phyloP scores from a whole-genome alignment of 768 basidiomycete genomes.

The Leccinellum rugosiceps region DNA sequence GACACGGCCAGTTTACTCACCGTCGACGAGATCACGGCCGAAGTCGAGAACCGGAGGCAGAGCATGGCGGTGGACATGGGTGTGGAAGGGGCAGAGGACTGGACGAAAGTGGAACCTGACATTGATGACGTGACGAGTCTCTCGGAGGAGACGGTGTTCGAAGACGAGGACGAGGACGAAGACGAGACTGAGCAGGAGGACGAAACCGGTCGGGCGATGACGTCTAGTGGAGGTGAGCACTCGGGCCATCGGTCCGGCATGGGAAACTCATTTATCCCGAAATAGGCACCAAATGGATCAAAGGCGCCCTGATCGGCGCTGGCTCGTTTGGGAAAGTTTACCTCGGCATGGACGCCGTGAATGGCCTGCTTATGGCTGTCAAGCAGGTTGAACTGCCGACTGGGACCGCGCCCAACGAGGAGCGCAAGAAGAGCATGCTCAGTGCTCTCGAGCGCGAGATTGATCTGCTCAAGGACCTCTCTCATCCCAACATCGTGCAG shows the following conservation, averaged over 20 bases:
- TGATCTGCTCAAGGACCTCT: slow-evolving; percentile 85
- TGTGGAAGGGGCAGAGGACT: slow-evolving; percentile 58
- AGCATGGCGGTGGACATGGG: slow-evolving; percentile 45
- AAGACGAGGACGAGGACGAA: slow-evolving; percentile 50
- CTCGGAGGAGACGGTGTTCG: slow-evolving; percentile 44
- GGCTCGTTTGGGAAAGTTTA: slow-evolving; percentile 96
- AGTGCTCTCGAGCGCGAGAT: slow-evolving; percentile 92
- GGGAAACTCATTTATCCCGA: slow-evolving; percentile 4
- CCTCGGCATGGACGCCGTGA: slow-evolving; percentile 91
- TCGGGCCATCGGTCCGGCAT: not conserved
- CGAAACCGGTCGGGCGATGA: slow-evolving; percentile 51
- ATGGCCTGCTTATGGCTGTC: slow-evolving; percentile 91
- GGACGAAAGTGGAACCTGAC: slow-evolving; percentile 64
- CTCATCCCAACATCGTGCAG: slow-evolving; percentile 96
- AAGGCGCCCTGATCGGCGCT: slow-evolving; percentile 91
- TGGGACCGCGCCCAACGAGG: slow-evolving; percentile 81
- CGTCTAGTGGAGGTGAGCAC: slow-evolving; percentile 49
- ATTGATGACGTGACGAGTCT: slow-evolving; percentile 47
- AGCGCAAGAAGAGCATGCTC: slow-evolving; percentile 91
- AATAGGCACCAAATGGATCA: slow-evolving; percentile 91
- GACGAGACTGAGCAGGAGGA: slow-evolving; percentile 47
- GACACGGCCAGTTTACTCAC: slow-evolving; percentile 92
- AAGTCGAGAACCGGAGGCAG: slow-evolving; percentile 70
- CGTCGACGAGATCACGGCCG: slow-evolving; percentile 96
- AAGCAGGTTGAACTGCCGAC: slow-evolving; percentile 94